These are phyloP conservation scores for Thalassia testudinum DNA, from an alignment of 116 monocot genomes.

Conservation along the genomic window DNA sequence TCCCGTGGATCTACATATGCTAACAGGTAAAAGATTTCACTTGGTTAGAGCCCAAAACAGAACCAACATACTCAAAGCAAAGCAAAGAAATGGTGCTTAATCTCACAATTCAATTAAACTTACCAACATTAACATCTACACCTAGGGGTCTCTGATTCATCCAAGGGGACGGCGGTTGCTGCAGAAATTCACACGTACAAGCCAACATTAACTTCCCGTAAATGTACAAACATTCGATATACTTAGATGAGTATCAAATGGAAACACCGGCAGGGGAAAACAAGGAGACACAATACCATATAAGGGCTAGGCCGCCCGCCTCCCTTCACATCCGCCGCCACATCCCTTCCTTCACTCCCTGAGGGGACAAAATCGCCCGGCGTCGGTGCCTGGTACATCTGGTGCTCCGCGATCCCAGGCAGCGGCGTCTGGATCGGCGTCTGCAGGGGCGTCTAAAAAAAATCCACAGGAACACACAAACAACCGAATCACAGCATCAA, in stretches of 20 bases:
- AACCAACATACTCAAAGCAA: background rate
- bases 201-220: background rate
- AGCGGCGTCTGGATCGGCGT: constrained; percentile 75
- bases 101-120: constrained; percentile 8
- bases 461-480: no score
- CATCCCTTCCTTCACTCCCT: constrained; percentile 41
- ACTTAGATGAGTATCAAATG: no score
- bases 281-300: constrained; percentile 34
- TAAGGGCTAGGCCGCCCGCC: constrained; percentile 61
- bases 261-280: no score
- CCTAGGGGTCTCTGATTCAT: constrained; percentile 58
- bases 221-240: no score
- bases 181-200: constrained; percentile 6
- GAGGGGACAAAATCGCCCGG: constrained; percentile 42
- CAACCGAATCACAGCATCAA: no score
- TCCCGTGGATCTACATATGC: constrained; percentile 47
- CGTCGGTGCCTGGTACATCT: constrained; percentile 60
- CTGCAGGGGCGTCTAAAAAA: constrained; percentile 37
- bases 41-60: background rate
- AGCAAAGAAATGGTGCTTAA: background rate
- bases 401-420: constrained; percentile 40
- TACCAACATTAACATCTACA: constrained; percentile 96
- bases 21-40: constrained; percentile 1
- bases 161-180: constrained; percentile 91
- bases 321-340: constrained; percentile 40